Percentiles rank a stretch among this genome's conserved stretches.
phyloP scores from a whole-genome alignment of 73 alveolate species.

The Paraurostyla sp. region DNA sequence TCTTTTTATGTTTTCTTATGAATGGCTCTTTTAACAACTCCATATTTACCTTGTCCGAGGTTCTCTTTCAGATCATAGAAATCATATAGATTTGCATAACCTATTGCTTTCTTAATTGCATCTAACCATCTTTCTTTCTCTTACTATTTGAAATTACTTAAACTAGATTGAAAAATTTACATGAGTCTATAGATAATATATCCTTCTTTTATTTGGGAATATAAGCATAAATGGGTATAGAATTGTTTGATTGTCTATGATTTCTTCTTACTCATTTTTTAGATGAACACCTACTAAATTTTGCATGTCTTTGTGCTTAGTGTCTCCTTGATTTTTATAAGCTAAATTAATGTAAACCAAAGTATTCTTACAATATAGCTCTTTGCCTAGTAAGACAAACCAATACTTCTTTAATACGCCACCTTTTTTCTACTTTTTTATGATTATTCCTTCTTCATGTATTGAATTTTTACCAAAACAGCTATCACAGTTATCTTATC shows the following conservation, averaged over 20 bases:
- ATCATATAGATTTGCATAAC: slow-evolving; percentile 81
- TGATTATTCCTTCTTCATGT: slow-evolving; percentile 60
- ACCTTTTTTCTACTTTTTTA: slow-evolving; percentile 60
- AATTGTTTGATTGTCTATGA: slow-evolving; percentile 29
- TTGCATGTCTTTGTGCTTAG: slow-evolving; percentile 74
- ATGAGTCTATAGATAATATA: slow-evolving; percentile 60
- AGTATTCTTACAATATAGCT: slow-evolving; percentile 64
- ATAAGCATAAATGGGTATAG: slow-evolving; percentile 70
- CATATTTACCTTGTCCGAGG: slow-evolving; percentile 92
- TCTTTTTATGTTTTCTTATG: slow-evolving; percentile 84
- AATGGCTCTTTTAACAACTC: slow-evolving; percentile 85
- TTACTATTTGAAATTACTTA: not conserved
- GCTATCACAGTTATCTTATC: slow-evolving; percentile 23
- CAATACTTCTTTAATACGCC: slow-evolving; percentile 65
- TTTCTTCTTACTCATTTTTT: slow-evolving; percentile 65
- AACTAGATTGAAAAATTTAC: slow-evolving; percentile 39
- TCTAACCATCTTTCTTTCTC: slow-evolving; percentile 65
- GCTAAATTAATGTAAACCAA: not conserved
- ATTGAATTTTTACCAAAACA: slow-evolving; percentile 47
- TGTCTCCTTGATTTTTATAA: slow-evolving; percentile 64
- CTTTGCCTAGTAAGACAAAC: slow-evolving; percentile 61
- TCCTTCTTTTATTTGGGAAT: slow-evolving; percentile 67
- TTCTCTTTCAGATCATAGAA: slow-evolving; percentile 82
- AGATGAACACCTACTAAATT: slow-evolving; percentile 62
- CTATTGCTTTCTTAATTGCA: slow-evolving; percentile 73